Conservation (phyloP, 1,284 basidiomycete genomes). For the Xanthoconium separans region DNA sequence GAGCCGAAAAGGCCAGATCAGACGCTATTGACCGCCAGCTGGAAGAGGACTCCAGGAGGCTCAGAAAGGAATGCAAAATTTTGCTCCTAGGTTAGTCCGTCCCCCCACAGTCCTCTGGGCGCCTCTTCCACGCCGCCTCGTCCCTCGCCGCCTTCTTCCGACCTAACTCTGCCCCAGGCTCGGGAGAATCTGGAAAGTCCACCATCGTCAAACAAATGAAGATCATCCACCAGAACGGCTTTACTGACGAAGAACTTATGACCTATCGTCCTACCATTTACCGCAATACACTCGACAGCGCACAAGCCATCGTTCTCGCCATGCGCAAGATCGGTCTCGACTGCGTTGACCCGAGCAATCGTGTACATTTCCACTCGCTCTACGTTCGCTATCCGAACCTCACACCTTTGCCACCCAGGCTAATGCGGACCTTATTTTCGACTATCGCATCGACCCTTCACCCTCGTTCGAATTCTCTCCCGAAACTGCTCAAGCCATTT, state of each 20-base stretch:
- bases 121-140: conserved; percentile 8
- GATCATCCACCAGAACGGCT: conserved; percentile 97
- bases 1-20: conserved; percentile 63
- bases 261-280: conserved; percentile 82
- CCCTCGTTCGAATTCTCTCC: conserved; percentile 49
- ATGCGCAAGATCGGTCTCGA: conserved; percentile 89
- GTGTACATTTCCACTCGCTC: conserved; percentile 36
- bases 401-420: conserved; percentile 31
- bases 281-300: conserved; percentile 85
- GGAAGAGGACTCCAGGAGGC: conserved; percentile 70
- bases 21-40: conserved; percentile 72
- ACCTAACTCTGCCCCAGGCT: conserved; percentile 36
- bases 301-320: conserved; percentile 86
- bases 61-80: conserved; percentile 94
- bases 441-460: conserved; percentile 47
- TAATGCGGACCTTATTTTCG: conserved; percentile 61
- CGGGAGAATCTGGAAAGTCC: conserved; percentile 85
- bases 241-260: conserved; percentile 77
- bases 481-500: conserved; percentile 77
- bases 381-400: neutral
- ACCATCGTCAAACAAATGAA: conserved; percentile 99
- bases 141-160: neutral
- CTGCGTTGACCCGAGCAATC: conserved; percentile 74
- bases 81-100: conserved; percentile 75
- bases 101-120: conserved; percentile 4